Conservation (phyloP, 495 filamentous ascomycete species). For the Hypoxylon lenormandii region DNA sequence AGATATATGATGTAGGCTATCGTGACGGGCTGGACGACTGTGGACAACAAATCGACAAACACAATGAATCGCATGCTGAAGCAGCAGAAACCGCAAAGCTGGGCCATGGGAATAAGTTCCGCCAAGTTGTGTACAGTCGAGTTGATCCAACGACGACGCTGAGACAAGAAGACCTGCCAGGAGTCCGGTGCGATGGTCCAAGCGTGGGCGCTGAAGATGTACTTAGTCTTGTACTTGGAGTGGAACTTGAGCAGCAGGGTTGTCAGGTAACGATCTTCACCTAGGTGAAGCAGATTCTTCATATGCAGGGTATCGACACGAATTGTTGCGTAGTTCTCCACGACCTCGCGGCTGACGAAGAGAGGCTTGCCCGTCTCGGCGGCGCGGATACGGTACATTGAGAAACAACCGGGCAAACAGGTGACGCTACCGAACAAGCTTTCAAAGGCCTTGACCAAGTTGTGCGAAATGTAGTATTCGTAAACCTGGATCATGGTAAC, state of each 20-base stretch:
- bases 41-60: constrained; percentile 91
- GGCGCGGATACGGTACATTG: constrained; percentile 96
- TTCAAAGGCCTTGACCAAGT: constrained; percentile 98
- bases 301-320: constrained; percentile 98
- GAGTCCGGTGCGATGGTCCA: constrained; percentile 96
- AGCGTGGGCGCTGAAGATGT: constrained; percentile 88
- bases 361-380: constrained; percentile 93
- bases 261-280: constrained; percentile 95
- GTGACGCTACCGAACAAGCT: constrained; percentile 97
- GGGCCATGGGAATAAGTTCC: constrained; percentile 89
- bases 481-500: constrained; percentile 99
- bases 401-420: constrained; percentile 97
- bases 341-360: constrained; percentile 90
- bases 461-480: constrained; percentile 99
- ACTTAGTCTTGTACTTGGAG: constrained; percentile 96
- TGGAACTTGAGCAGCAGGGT: constrained; percentile 94
- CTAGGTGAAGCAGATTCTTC: constrained; percentile 96
- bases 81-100: constrained; percentile 99
- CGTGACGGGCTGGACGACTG: constrained; percentile 89
- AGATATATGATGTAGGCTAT: constrained; percentile 93
- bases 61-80: constrained; percentile 99
- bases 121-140: constrained; percentile 98
- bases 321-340: constrained; percentile 87
- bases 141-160: constrained; percentile 99
- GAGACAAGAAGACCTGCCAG: constrained; percentile 93